Percentiles rank a stretch among this genome's conserved stretches.
Conservation (phyloP, 495 filamentous ascomycete species). For the Lepraria neglecta region DNA sequence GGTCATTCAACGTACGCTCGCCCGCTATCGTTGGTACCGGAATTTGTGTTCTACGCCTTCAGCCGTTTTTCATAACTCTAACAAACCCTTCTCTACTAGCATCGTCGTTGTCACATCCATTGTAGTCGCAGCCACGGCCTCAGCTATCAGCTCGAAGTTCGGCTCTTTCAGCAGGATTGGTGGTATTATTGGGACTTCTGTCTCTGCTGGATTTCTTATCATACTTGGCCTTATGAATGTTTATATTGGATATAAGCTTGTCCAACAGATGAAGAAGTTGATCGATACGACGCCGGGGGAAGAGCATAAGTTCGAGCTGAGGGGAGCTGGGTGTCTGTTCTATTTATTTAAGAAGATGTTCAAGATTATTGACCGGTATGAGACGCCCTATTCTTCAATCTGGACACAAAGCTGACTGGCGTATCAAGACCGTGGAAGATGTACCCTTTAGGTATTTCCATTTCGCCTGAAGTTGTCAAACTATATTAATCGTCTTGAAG, state of each 20-base stretch:
- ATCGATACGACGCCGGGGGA: conserved; percentile 45
- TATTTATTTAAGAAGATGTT: conserved; percentile 69
- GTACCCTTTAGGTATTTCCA: conserved; percentile 51
- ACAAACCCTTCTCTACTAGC: conserved; percentile 28
- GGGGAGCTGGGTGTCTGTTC: conserved; percentile 71
- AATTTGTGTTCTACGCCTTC: neutral
- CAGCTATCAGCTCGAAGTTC: conserved; percentile 72
- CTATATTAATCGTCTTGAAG: conserved; percentile 29
- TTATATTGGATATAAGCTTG: conserved; percentile 74
- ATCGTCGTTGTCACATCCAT: conserved; percentile 89
- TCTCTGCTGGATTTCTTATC: conserved; percentile 75
- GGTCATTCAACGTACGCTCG: conserved; percentile 71
- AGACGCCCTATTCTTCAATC: neutral
- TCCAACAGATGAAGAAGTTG: conserved; percentile 59
- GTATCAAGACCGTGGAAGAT: conserved; percentile 82
- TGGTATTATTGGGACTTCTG: conserved; percentile 76
- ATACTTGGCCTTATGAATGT: conserved; percentile 76
- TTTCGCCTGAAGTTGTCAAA: neutral
- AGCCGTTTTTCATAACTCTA: neutral
- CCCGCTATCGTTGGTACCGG: neutral
- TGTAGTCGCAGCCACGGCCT: conserved; percentile 82
- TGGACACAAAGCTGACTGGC: conserved; percentile 13
- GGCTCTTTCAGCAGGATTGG: conserved; percentile 75
- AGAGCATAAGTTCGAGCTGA: conserved; percentile 57
- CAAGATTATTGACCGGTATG: conserved; percentile 66